phyloP scores from a whole-genome alignment of 2,329 filamentous ascomycete genomes.

The Alternaria tenuissima region DNA sequence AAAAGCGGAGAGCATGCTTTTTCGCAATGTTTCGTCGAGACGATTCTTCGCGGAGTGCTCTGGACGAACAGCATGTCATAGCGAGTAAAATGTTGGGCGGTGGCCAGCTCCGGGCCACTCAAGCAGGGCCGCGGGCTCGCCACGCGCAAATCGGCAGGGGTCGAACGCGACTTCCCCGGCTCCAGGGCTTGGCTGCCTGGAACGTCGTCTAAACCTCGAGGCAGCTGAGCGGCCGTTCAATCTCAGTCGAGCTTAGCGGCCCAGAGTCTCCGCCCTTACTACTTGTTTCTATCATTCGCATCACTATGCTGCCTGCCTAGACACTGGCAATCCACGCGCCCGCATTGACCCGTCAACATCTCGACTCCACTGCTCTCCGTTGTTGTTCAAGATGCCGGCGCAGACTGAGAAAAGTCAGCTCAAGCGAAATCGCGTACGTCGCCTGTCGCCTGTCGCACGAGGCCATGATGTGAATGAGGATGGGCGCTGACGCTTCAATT shows the following conservation, averaged over 20 bases:
- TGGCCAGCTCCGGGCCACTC: constrained; percentile 5
- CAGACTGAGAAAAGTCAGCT: constrained; percentile 78
- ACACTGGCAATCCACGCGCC: constrained; percentile 26
- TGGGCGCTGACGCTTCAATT: constrained; percentile 30
- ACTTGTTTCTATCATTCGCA: constrained; percentile 22
- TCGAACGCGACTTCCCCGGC: constrained; percentile 8
- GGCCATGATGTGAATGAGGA: not conserved
- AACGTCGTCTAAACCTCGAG: constrained; percentile 18
- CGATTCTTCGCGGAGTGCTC: not conserved
- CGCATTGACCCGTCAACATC: constrained; percentile 31
- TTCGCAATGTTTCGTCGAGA: not conserved
- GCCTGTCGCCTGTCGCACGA: not conserved
- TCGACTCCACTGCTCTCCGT: constrained; percentile 20
- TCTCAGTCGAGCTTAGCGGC: constrained; percentile 25
- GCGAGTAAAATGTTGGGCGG: not conserved
- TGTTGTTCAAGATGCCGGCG: constrained; percentile 61
- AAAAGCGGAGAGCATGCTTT: constrained; percentile 28
- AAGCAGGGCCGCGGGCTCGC: constrained; percentile 1
- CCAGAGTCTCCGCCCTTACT: constrained; percentile 21
- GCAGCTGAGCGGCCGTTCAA: constrained; percentile 19
- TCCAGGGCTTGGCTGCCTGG: constrained; percentile 29
- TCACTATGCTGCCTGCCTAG: constrained; percentile 32
- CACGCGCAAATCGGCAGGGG: constrained; percentile 1
- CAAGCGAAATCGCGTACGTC: constrained; percentile 78
- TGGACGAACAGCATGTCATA: not conserved